Conservation (phyloP, 805 yeast genomes). For the Kodamaea kakaduensis region DNA sequence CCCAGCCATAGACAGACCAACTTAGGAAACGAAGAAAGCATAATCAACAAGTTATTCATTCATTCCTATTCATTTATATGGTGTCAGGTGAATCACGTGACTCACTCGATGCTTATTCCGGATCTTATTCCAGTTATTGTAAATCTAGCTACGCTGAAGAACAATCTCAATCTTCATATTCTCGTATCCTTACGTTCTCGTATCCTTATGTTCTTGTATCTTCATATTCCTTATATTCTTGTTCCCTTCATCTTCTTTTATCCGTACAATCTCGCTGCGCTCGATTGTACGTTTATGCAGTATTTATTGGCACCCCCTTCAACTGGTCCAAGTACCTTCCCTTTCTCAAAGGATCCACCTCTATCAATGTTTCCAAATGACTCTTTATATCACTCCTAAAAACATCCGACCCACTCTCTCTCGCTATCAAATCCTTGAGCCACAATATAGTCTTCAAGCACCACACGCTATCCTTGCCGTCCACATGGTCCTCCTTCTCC, state of each 20-base stretch:
- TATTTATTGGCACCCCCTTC: slow-evolving; percentile 10
- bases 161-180: not conserved
- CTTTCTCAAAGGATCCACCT: slow-evolving; percentile 61
- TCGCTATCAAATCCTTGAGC: slow-evolving; percentile 31
- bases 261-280: not conserved
- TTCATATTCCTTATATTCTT: too few species aligned
- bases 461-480: slow-evolving; percentile 62
- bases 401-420: slow-evolving; percentile 13
- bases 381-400: slow-evolving; percentile 26
- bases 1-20: too few species aligned
- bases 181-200: not conserved
- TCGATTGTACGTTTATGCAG: slow-evolving; percentile 1
- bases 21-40: too few species aligned
- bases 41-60: too few species aligned
- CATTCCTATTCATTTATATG: too few species aligned
- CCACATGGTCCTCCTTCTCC: slow-evolving; percentile 59
- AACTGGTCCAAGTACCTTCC: slow-evolving; percentile 52
- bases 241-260: too few species aligned
- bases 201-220: not conserved
- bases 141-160: too few species aligned
- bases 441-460: slow-evolving; percentile 62
- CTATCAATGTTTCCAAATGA: slow-evolving; percentile 41
- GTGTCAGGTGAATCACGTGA: too few species aligned
- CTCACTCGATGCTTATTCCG: too few species aligned
- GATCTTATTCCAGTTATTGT: too few species aligned